phyloP scores from a whole-genome alignment of 208 protist species.

The Herpetomonas muscarum region DNA sequence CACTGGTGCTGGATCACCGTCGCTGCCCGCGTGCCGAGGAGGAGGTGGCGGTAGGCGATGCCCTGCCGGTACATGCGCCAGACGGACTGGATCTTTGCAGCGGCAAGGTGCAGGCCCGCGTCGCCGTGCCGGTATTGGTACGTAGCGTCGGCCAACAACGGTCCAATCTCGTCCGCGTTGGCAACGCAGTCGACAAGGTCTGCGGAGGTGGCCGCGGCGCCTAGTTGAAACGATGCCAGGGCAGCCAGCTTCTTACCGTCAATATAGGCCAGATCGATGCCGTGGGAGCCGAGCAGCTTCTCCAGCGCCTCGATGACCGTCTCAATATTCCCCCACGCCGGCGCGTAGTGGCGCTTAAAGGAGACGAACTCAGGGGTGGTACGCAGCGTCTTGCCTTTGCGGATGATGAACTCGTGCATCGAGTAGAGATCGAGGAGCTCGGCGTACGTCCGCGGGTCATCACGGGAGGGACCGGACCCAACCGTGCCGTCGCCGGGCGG shows the following conservation, averaged over 20 bases:
- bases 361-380: conserved; percentile 91
- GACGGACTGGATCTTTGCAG: conserved; percentile 84
- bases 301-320: conserved; percentile 72
- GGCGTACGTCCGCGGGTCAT: conserved; percentile 85
- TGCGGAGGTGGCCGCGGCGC: conserved; percentile 30
- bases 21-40: conserved; percentile 73
- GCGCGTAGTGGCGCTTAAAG: conserved; percentile 79
- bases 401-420: conserved; percentile 94
- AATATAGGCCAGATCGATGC: conserved; percentile 85
- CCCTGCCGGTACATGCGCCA: conserved; percentile 86
- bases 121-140: conserved; percentile 61
- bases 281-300: conserved; percentile 69
- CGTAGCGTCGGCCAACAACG: conserved; percentile 38
- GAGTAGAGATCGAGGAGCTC: conserved; percentile 92
- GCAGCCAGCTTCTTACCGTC: conserved; percentile 85
- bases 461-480: conserved; percentile 11
- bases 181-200: conserved; percentile 79
- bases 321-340: conserved; percentile 84
- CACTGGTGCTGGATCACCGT: conserved; percentile 83
- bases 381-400: conserved; percentile 80
- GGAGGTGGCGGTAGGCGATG: conserved; percentile 73
- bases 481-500: neutral
- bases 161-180: conserved; percentile 78
- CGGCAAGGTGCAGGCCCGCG: conserved; percentile 63
- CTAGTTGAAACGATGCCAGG: conserved; percentile 63